Evolutionary conservation across 805 yeast genomes (phyloP).

Genomic region (Brettanomyces custersianus): DNA sequence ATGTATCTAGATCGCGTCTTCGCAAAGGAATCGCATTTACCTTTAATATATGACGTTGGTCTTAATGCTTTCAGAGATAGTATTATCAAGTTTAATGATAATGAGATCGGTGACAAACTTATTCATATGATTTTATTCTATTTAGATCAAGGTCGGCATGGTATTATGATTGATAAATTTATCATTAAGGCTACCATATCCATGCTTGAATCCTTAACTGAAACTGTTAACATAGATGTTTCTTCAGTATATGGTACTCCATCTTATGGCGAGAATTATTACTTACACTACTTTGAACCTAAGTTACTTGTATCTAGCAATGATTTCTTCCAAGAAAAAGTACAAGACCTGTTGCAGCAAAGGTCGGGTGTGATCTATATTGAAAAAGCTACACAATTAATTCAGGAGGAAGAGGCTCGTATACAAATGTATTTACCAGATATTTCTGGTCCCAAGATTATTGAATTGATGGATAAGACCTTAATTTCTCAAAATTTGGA

Average conservation of each 20-base stretch:
- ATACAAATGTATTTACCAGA: constrained; percentile 45
- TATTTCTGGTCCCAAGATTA: constrained; percentile 43
- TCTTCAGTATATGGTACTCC: constrained; percentile 3
- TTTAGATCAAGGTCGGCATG: constrained; percentile 45
- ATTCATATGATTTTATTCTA: constrained; percentile 44
- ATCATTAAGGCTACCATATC: constrained; percentile 51
- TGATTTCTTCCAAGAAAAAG: constrained; percentile 41
- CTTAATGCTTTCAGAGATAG: constrained; percentile 54
- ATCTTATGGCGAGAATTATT: constrained; percentile 47
- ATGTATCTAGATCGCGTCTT: constrained; percentile 85
- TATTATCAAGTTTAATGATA: constrained; percentile 41
- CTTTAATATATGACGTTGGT: constrained; percentile 67
- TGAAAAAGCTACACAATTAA: constrained; percentile 39
- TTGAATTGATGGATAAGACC: constrained; percentile 48
- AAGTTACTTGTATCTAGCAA: constrained; percentile 45
- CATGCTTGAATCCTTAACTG: constrained; percentile 64
- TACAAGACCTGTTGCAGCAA: constrained; percentile 34
- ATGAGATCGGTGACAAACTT: constrained; percentile 42
- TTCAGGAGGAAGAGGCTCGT: constrained; percentile 55
- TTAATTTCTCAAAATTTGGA: constrained; percentile 51
- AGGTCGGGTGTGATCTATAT: constrained; percentile 49
- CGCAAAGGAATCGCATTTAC: constrained; percentile 55
- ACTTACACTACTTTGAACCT: constrained; percentile 60
- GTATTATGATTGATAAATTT: constrained; percentile 46
- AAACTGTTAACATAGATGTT: constrained; percentile 16